Evolutionary conservation across 1,284 basidiomycete species (phyloP), one percentile per base, ranked within the genome.

Genomic region (Trichosporon sp.): DNA sequence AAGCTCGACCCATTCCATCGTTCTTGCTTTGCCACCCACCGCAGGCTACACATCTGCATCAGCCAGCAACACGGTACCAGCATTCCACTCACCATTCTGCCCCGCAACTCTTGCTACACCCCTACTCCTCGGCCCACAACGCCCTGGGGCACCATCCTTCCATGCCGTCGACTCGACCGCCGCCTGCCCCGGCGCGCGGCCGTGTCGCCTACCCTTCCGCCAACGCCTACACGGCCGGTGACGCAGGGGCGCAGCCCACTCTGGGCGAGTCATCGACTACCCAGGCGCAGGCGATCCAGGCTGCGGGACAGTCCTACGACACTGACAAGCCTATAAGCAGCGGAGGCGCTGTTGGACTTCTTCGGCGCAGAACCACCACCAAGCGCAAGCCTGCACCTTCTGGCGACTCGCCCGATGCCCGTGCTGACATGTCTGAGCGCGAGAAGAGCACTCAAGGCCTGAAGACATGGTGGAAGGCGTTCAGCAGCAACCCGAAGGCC

Each of bases 391-490:
- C 59, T 8, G 14, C 43, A 31, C 10, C 56, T n/a, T 8, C 46
- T 64, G 59, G 59, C 59, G 59, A 63, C 32, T 63, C 31, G 31
- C 32, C 59, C 35, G 32, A 63, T 37, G 59, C 59, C 19, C 59
- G 40, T 6, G 26, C 48, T 10, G 71, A 70, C 0, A 63, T 70
- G 61, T 65, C 48, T 11, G 81, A 82, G 4, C 74, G 76, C 31
- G 81, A 83, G 46, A 67, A 74, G 10, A 71, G 59, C 35, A 76
- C 76, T 0, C 78, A 79, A 19, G 89, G 86, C 70, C 87, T 93
- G 70, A 91, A 91, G 85, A 88, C 90, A 5, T 94, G 93, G 93
- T 93, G 92, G 91, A 89, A 89, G 71, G 88, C 89, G 74, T 92
- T 93, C 78, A 68, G 51, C 38, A 21, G 19, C 32, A 59, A 26